Conservation (phyloP, 768 basidiomycete species). For the Russula compacta region DNA sequence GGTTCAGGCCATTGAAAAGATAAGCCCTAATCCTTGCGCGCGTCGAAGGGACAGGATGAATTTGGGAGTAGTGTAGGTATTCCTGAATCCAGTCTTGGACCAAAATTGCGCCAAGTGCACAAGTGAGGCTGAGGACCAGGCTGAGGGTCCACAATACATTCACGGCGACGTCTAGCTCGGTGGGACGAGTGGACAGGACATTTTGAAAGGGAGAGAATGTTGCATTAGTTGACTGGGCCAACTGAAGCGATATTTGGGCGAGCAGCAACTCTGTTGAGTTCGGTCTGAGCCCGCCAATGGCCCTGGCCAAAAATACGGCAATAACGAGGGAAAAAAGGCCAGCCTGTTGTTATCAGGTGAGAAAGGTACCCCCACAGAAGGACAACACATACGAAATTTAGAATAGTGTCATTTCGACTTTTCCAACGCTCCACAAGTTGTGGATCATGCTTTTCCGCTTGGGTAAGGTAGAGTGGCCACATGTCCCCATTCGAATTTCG, state of each 20-base stretch:
- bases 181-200: not conserved
- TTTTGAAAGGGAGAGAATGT: not conserved
- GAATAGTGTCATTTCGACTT: not conserved
- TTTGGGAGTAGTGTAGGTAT: slow-evolving; percentile 1
- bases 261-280: not conserved
- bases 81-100: slow-evolving; percentile 12
- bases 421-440: slow-evolving; percentile 3
- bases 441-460: not conserved
- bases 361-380: not conserved
- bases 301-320: not conserved
- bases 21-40: slow-evolving; percentile 15
- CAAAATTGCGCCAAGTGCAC: slow-evolving; percentile 3
- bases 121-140: slow-evolving; percentile 4
- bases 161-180: not conserved
- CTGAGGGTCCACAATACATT: slow-evolving; percentile 13
- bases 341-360: not conserved
- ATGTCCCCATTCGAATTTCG: not conserved
- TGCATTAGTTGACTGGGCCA: not conserved
- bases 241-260: slow-evolving; percentile 6
- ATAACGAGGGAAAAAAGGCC: slow-evolving; percentile 6
- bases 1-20: slow-evolving; percentile 6
- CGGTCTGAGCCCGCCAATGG: not conserved
- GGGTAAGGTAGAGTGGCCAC: slow-evolving; percentile 1
- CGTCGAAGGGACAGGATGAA: slow-evolving; percentile 5
- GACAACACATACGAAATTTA: slow-evolving; percentile 1